Evolutionary conservation across 2,329 filamentous ascomycete species (phyloP).

Genomic region (Ustilaginoidea virens): DNA sequence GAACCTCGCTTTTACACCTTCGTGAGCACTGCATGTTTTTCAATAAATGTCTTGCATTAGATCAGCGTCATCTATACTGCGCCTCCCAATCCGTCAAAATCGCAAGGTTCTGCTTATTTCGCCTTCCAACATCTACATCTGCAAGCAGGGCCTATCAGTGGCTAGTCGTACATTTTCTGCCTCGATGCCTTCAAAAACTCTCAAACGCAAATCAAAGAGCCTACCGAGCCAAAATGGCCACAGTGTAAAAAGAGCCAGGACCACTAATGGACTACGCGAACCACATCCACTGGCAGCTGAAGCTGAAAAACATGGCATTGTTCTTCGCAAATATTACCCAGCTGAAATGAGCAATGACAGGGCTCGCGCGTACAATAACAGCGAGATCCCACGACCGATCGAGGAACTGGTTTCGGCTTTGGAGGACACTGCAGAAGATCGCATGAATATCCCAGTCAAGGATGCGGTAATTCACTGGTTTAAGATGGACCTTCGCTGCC

Average conservation of each 20-base stretch:
- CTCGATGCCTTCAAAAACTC: constrained; percentile 14
- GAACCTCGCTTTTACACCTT: too few relatives aligned
- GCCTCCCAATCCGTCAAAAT: too few relatives aligned
- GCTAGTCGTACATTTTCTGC: constrained; percentile 3
- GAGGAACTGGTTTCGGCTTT: constrained; percentile 48
- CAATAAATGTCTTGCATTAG: too few relatives aligned
- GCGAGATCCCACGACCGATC: constrained; percentile 57
- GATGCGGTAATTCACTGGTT: constrained; percentile 77
- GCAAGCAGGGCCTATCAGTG: not conserved
- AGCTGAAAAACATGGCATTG: constrained; percentile 42
- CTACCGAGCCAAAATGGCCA: constrained; percentile 10
- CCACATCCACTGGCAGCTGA: constrained; percentile 31
- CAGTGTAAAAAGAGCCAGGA: constrained; percentile 17
- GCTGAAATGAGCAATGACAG: constrained; percentile 73
- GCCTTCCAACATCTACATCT: not conserved
- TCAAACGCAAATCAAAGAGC: constrained; percentile 14
- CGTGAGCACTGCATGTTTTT: too few relatives aligned
- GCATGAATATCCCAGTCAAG: constrained; percentile 36
- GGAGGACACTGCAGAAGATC: constrained; percentile 37
- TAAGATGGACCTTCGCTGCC: constrained; percentile 61
- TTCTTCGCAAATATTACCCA: constrained; percentile 65
- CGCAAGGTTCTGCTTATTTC: too few relatives aligned
- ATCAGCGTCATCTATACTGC: too few relatives aligned
- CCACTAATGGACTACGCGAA: constrained; percentile 20
- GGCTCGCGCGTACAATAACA: constrained; percentile 57